Base-by-base conservation (phyloP, 495 filamentous ascomycete genomes). In the Penicillium parvum region DNA sequence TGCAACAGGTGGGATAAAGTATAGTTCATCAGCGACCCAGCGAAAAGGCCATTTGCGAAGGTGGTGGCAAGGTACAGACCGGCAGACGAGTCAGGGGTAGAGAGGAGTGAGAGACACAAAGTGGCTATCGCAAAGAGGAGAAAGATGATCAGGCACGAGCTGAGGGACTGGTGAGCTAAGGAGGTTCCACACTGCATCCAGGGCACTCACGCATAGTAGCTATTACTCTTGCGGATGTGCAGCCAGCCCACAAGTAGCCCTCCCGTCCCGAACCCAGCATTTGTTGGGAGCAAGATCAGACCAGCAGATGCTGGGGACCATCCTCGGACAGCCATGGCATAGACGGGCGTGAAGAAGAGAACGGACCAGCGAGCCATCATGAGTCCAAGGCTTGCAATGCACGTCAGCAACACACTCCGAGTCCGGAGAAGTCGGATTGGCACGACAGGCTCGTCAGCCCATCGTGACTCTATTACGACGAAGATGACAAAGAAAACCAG, bases 351-450 rank as follows among this genome's bases (percentile, higher is more conserved):
- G 66, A 84, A 90, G 62, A 88, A 89, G 5, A 91, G 66, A n/a
- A 90, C 73, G 4, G 71, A 66, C 85, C 84, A 90, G 28, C 86
- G 81, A 4, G 83, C 72, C 61, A 84, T 78, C 85, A 89, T 89
- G 52, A 85, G 75, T 19, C 78, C 75, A 0, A 85, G 69, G 27
- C 85, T 84, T 1, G 79, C 71, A 11, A 88, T 36, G 51, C 84
- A 89, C 7, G 81, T 83, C 8, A 88, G 55, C 2, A 88, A 61
- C 2, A 82, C 79, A 20, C 77, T 79, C 11, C 82, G 76, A 34
- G 78, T 79, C 25, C 66, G 65, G 26, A 90, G 70, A 7, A 90
- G 65, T 3, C 66, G 30, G 16, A 88, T 62, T 0, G 86, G 86
- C 40, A 91, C 79, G 53, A 91, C 78, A 9, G 86, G 86, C 19